A percentile compares a stretch with the other conserved stretches of the same genome.
These are phyloP conservation scores for Xanthoconium purpureum DNA, from an alignment of 768 basidiomycete genomes.

Conservation along the genomic window DNA sequence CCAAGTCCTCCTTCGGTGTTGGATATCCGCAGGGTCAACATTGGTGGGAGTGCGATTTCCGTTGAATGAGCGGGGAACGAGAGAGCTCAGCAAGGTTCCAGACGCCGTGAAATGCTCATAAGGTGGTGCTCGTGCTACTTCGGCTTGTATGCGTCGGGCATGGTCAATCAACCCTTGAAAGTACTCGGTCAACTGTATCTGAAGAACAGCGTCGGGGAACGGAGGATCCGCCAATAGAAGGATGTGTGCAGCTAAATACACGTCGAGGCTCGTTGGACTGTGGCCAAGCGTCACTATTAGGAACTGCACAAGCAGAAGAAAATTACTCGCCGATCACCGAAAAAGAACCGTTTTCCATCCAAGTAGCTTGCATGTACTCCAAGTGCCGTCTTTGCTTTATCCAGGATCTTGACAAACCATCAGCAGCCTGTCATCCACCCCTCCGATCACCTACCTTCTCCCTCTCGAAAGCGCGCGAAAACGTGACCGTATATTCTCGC, in stretches of 20 bases:
- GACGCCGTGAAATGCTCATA: conserved; percentile 18
- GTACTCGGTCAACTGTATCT: conserved; percentile 49
- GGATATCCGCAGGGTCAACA: conserved; percentile 40
- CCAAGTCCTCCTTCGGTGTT: conserved; percentile 50
- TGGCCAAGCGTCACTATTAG: not conserved
- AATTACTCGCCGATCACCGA: conserved; percentile 43
- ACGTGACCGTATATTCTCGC: conserved; percentile 35
- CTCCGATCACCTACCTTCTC: conserved; percentile 45
- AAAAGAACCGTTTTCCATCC: conserved; percentile 48
- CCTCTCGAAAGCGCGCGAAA: conserved; percentile 57
- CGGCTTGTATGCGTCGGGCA: conserved; percentile 48
- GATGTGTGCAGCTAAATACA: conserved; percentile 65
- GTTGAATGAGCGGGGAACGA: conserved; percentile 35
- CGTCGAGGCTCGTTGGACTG: conserved; percentile 64
- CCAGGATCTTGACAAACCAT: conserved; percentile 46
- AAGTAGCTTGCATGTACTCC: conserved; percentile 59
- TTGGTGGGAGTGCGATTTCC: conserved; percentile 8
- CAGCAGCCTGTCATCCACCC: not conserved
- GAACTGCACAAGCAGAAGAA: not conserved
- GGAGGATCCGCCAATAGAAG: conserved; percentile 56
- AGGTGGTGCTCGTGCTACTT: conserved; percentile 27
- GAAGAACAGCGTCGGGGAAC: conserved; percentile 59
- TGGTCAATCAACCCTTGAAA: conserved; percentile 60
- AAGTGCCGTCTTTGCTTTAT: conserved; percentile 55
- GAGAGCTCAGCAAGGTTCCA: conserved; percentile 33